Base-by-base conservation (phyloP, 352 stramenopile genomes). In the Pilasporangium apinafurcum region DNA sequence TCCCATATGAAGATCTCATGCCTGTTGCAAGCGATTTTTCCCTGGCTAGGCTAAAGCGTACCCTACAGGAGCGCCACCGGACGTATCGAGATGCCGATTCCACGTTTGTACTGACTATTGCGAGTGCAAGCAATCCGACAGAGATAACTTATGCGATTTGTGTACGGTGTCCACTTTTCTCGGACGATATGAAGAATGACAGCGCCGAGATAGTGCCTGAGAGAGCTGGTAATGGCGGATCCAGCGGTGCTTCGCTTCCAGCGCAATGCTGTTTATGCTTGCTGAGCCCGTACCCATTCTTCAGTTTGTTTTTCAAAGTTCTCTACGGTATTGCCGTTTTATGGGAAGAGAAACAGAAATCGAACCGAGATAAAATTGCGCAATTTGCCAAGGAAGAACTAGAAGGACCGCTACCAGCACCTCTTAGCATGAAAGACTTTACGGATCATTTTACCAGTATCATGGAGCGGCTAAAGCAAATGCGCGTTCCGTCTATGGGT, bases 271-370 rank as follows among this genome's bases (percentile, higher is more conserved):
- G 80, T 39, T 64, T 89, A 17, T 89, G 80, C 36, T 52, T 92
- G 17, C 49, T 92, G 16, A 92, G 67, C 16, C 59, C 73, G 0
- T 88, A 85, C 38, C 80, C 80, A 20, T 92, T 89, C 49, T 92
- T 92, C 59, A 74, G 69, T n/a, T 44, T 92, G 14, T 92, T 90
- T 48, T 88, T 88, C 65, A 89, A 89, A 26, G 67, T 89, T 24
- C 48, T 92, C 7, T 86, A 80, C 26, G 77, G 80, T 0, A 83
- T 89, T 8, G 69, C 77, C 5, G 70, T 67, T 26, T 68, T 89
- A 17, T 92, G 80, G 71, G 72, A 85, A 44, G 58, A 46, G 26
- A 80, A 73, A 36, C 62, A 63, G 21, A n/a, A n/a, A n/a, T n/a
- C n/a, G n/a, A n/a, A n/a, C n/a, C 69, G 55, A 30, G 60, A 77